These are phyloP conservation scores for Exophiala oligosperma DNA, from an alignment of 2,329 filamentous ascomycete species.

Conservation along the genomic window DNA sequence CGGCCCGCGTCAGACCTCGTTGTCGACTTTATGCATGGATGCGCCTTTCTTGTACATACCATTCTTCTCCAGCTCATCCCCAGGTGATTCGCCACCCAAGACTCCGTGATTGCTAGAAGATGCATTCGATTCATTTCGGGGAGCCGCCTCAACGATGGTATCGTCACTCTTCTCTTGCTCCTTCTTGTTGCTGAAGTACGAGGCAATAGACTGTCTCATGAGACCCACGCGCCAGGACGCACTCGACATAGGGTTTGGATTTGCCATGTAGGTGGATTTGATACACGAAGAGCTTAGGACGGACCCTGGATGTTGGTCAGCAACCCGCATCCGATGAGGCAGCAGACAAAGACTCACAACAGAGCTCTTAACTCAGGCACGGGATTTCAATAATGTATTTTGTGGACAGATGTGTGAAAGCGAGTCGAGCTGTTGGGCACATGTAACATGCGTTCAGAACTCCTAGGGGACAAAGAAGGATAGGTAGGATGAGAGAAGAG, in stretches of 20 bases:
- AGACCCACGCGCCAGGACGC: slow-evolving; percentile 8
- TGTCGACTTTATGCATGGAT: background rate
- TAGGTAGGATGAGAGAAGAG: background rate
- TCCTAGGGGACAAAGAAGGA: background rate
- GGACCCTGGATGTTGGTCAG: background rate
- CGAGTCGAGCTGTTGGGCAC: background rate
- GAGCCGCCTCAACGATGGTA: background rate
- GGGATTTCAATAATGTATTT: slow-evolving; percentile 14
- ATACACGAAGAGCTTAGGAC: background rate
- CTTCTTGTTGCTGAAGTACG: slow-evolving; percentile 11
- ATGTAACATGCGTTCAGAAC: background rate
- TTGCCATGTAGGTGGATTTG: background rate
- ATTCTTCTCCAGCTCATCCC: slow-evolving; percentile 1
- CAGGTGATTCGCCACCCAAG: background rate
- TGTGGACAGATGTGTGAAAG: slow-evolving; percentile 5
- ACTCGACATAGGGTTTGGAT: slow-evolving; percentile 4
- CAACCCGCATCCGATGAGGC: too few species aligned
- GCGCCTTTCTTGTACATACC: background rate
- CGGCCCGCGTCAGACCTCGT: background rate
- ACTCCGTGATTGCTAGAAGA: background rate
- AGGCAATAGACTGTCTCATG: slow-evolving; percentile 11
- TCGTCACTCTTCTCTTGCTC: slow-evolving; percentile 1
- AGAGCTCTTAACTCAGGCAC: slow-evolving; percentile 8
- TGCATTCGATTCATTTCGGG: slow-evolving; percentile 2
- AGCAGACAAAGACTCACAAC: background rate